Conservation (phyloP, 768 basidiomycete genomes). For the Suillus tomentosus region DNA sequence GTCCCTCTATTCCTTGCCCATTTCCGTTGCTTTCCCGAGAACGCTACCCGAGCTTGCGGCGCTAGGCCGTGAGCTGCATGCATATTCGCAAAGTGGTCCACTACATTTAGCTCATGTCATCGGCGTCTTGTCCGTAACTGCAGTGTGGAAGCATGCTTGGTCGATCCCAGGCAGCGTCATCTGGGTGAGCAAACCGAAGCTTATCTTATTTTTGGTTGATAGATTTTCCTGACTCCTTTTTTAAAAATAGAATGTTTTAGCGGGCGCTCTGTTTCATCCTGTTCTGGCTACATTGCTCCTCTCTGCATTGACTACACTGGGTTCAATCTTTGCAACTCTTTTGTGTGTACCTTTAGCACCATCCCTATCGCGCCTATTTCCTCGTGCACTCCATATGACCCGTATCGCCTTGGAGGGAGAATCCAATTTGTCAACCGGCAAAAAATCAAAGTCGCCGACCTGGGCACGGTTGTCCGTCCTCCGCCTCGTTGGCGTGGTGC, state of each 20-base stretch:
- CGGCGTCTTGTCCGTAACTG: slow-evolving; percentile 78
- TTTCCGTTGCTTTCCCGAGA: slow-evolving; percentile 75
- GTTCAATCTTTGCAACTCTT: slow-evolving; percentile 79
- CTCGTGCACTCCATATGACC: slow-evolving; percentile 82
- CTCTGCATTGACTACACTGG: slow-evolving; percentile 83
- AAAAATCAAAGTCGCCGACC: slow-evolving; percentile 40
- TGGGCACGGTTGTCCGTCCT: slow-evolving; percentile 91
- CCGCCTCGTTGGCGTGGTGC: slow-evolving; percentile 89
- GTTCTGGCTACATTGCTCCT: slow-evolving; percentile 78
- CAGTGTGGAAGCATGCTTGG: slow-evolving; percentile 97
- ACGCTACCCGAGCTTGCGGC: slow-evolving; percentile 75
- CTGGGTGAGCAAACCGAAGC: slow-evolving; percentile 56
- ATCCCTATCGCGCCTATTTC: slow-evolving; percentile 78
- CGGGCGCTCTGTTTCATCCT: slow-evolving; percentile 85
- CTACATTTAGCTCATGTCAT: slow-evolving; percentile 74
- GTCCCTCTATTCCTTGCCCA: slow-evolving; percentile 58
- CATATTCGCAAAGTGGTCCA: slow-evolving; percentile 72
- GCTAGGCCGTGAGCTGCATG: slow-evolving; percentile 73
- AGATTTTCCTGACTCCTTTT: slow-evolving; percentile 10
- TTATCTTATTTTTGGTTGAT: slow-evolving; percentile 20
- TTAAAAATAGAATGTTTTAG: slow-evolving; percentile 76
- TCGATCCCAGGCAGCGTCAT: slow-evolving; percentile 93
- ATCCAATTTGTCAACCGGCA: slow-evolving; percentile 44
- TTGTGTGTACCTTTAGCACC: slow-evolving; percentile 86
- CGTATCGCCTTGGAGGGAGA: slow-evolving; percentile 77